phyloP scores from a whole-genome alignment of 2,329 filamentous ascomycete species.

The Ascochyta viciae-villosae region DNA sequence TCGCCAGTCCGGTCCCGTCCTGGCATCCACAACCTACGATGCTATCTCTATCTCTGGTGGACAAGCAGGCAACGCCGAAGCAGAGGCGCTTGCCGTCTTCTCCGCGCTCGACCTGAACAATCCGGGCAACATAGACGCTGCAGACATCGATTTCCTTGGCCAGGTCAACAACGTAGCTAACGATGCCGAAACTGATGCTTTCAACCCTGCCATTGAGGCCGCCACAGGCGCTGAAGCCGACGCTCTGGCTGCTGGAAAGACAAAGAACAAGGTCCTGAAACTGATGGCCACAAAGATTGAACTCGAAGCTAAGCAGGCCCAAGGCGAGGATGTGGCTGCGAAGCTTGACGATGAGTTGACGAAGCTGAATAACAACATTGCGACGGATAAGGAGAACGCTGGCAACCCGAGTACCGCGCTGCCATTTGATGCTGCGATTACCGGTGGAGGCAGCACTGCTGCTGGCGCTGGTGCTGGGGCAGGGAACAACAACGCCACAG shows the following conservation, averaged over 20 bases:
- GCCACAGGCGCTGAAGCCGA: conserved; percentile 54
- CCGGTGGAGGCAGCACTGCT: conserved; percentile 24
- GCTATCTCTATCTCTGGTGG: conserved; percentile 61
- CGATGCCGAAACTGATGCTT: conserved; percentile 60
- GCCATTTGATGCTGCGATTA: conserved; percentile 38
- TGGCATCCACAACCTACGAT: conserved; percentile 42
- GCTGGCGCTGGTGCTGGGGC: background rate
- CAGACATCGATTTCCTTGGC: conserved; percentile 61
- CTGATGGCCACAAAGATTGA: conserved; percentile 60
- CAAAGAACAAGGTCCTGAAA: conserved; percentile 68
- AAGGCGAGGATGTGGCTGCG: conserved; percentile 57
- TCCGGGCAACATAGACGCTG: conserved; percentile 55
- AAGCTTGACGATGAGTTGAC: conserved; percentile 57
- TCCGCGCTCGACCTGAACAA: conserved; percentile 58
- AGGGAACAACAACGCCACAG: conserved; percentile 1
- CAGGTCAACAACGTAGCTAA: conserved; percentile 62
- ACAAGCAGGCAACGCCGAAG: conserved; percentile 60
- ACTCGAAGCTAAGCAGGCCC: conserved; percentile 61
- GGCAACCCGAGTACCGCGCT: conserved; percentile 53
- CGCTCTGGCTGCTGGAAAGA: conserved; percentile 61
- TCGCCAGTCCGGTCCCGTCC: conserved; percentile 32
- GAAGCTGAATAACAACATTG: conserved; percentile 63
- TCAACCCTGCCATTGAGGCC: conserved; percentile 61
- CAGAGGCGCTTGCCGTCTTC: conserved; percentile 62
- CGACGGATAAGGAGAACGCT: conserved; percentile 56